A percentile compares a stretch with the other conserved stretches of the same genome.
Evolutionary conservation across 305 asterid species (phyloP).

Genomic region (Stenogyne calaminthoides): DNA sequence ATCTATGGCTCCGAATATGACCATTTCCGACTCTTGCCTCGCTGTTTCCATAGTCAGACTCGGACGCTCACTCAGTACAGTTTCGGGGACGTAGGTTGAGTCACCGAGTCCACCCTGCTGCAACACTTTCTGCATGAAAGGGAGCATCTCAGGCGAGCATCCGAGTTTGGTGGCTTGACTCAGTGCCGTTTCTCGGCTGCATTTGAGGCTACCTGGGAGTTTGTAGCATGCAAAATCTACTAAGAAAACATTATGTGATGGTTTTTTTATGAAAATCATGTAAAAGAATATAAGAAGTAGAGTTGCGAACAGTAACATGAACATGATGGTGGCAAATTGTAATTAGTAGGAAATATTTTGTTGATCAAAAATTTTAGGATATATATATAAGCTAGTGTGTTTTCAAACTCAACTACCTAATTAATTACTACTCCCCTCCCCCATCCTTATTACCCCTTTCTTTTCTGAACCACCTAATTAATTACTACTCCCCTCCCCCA

Average conservation of each 20-base stretch:
- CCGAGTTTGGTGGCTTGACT: constrained; percentile 4
- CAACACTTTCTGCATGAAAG: constrained; percentile 22
- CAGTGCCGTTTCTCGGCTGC: constrained; percentile 8
- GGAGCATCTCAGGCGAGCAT: not conserved
- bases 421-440: too few species aligned
- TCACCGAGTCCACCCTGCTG: constrained; percentile 25
- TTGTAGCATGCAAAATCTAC: constrained; percentile 43
- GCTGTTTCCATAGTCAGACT: constrained; percentile 20
- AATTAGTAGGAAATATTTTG: too few species aligned
- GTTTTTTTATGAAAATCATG: not conserved
- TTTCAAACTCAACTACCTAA: too few species aligned
- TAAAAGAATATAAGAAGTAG: not conserved
- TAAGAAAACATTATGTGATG: constrained; percentile 23
- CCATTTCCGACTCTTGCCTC: constrained; percentile 35
- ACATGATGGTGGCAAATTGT: not conserved
- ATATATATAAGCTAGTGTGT: too few species aligned
- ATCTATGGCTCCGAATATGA: constrained; percentile 41
- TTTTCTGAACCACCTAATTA: too few species aligned
- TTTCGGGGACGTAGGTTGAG: constrained; percentile 27
- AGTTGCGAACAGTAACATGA: not conserved
- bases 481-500: too few species aligned
- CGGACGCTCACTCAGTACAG: not conserved
- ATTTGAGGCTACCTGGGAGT: constrained; percentile 35
- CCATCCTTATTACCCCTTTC: too few species aligned
- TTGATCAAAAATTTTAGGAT: too few species aligned